Conservation (phyloP, 441 rosid species). For the Capsella rubella region DNA sequence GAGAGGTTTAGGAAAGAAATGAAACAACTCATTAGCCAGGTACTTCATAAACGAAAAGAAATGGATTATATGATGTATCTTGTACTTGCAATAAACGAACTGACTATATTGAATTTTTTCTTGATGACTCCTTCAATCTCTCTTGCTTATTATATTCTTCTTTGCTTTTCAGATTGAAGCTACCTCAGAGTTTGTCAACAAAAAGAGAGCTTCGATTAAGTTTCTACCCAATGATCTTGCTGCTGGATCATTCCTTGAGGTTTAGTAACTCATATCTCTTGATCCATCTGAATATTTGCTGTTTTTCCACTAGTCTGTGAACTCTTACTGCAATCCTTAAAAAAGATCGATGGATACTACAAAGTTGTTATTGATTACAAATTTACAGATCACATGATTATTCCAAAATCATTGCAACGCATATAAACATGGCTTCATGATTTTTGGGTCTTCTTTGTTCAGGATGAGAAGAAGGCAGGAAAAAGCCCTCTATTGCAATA, state of each 20-base stretch:
- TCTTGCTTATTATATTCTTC: neutral
- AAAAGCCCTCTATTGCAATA: constrained; percentile 76
- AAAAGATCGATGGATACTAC: neutral
- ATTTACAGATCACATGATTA: neutral
- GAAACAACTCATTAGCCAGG: constrained; percentile 85
- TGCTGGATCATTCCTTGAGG: constrained; percentile 78
- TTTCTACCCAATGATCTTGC: constrained; percentile 83
- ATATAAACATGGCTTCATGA: constrained; percentile 4
- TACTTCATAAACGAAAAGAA: constrained; percentile 31
- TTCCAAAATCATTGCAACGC: constrained; percentile 6
- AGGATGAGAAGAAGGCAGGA: constrained; percentile 75
- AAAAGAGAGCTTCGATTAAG: constrained; percentile 57
- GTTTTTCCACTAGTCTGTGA: neutral
- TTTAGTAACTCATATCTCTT: constrained; percentile 31
- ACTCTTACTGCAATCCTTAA: neutral
- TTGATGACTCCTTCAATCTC: neutral
- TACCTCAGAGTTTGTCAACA: constrained; percentile 67
- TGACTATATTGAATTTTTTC: neutral
- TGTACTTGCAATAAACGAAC: neutral
- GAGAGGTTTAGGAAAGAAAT: constrained; percentile 92
- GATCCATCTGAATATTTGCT: neutral
- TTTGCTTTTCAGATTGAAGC: constrained; percentile 64
- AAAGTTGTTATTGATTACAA: neutral
- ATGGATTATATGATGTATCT: neutral
- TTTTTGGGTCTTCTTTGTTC: constrained; percentile 26